Evolutionary conservation across 2,329 filamentous ascomycete genomes (phyloP), one percentile per base, ranked within the genome.

Genomic region (Fusarium temperatum): DNA sequence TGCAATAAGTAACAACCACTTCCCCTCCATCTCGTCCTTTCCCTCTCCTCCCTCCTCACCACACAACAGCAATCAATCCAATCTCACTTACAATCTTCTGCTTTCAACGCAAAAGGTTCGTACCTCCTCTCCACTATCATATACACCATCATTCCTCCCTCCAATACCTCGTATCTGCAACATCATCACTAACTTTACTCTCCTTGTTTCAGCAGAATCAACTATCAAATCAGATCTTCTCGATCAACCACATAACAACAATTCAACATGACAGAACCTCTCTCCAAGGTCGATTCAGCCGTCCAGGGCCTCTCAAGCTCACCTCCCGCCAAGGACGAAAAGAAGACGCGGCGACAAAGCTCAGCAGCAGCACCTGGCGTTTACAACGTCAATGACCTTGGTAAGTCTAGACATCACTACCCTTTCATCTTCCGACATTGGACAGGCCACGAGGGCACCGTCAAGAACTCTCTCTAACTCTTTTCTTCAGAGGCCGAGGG

Each of bases 201-300:
- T 55, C 51, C 13, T 41, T 45, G 22, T 66, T 41, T 36, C 50
- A 70, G 72, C 74, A 75, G 72, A 71, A 68, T 18, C 56, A 64
- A 36, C 51, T 61, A 68, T 62, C 60, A 18, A 70, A 63, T 44
- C 32, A 66, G 76, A 77, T 75, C 73, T 69, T 48, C 41, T 65
- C 57, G 75, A 77, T 78, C 77, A 73, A 60, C 35, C 60, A 65
- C 68, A 77, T 47, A 73, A 65, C 44, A 72, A 69, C 68, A 48
- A 69, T 57, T 58, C 56, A 63, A 66, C 74, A 84, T 84, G 82
- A 78, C 82, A 72, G 82, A 84, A 83, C 89, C 92, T 80, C 90
- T 97, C 82, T 89, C 89, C 85, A 97, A 97, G 88, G 91, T 98
- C 86, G 95, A 98, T 85, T 98, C 95, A 69, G 94, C 94, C 86